A percentile compares a stretch with the other conserved stretches of the same genome.
Evolutionary conservation across 2,329 filamentous ascomycete species (phyloP).

Genomic region (Colletotrichum abscissum): DNA sequence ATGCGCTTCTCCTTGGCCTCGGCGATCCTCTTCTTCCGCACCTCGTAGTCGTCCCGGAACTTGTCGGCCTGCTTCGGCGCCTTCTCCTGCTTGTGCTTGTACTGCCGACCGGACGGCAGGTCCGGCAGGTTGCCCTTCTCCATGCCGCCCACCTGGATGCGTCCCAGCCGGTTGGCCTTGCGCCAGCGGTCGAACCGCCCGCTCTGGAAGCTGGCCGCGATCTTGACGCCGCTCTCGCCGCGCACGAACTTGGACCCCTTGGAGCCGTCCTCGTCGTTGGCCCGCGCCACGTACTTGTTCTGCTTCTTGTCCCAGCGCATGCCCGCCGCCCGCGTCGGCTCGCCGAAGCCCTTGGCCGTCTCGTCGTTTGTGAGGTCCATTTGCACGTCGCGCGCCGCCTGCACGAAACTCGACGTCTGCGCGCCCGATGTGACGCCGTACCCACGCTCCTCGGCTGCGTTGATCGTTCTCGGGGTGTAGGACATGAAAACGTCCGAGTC

Average conservation of each 20-base stretch:
- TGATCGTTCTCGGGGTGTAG: conserved; percentile 85
- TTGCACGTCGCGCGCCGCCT: conserved; percentile 85
- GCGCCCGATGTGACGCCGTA: conserved; percentile 92
- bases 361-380: conserved; percentile 97
- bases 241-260: conserved; percentile 78
- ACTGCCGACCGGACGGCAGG: conserved; percentile 61
- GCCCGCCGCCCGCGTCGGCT: conserved; percentile 73
- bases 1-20: conserved; percentile 88
- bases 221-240: conserved; percentile 95
- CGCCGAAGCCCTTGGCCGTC: conserved; percentile 80
- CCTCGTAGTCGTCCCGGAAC: conserved; percentile 89
- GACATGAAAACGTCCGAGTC: conserved; percentile 96
- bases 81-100: conserved; percentile 87
- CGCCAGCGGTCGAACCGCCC: conserved; percentile 95
- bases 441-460: conserved; percentile 87
- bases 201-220: conserved; percentile 91
- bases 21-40: conserved; percentile 88
- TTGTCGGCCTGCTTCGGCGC: conserved; percentile 95
- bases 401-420: conserved; percentile 81
- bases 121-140: conserved; percentile 63
- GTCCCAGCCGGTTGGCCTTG: conserved; percentile 83
- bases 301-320: conserved; percentile 98
- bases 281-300: conserved; percentile 91
- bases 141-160: conserved; percentile 82
- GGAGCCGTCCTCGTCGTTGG: conserved; percentile 94